Base-by-base conservation (phyloP, 2,329 filamentous ascomycete species). In the Paraphoma sp. region DNA sequence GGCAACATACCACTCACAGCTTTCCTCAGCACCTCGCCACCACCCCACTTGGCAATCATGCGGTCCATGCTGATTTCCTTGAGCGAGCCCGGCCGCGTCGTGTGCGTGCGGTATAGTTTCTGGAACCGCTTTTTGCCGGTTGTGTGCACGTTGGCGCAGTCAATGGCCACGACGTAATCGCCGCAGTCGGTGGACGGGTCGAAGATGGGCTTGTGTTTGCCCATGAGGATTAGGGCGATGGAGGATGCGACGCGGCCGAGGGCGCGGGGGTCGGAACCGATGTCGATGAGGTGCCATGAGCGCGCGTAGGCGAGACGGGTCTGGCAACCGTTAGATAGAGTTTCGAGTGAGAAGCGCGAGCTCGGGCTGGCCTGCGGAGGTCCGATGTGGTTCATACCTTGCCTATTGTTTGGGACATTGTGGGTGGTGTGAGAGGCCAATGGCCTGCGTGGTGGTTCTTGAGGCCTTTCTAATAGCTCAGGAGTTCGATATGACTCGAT, bases 131-230 rank as follows among this genome's bases (percentile, higher is more conserved):
- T 99, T 76, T 91, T 91, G 65, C 95, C 95, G 7, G 95, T 98
- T 1, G 88, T 89, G 81, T 93, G 88, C 48, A 99, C 83, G 46
- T 94, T 88, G 41, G 90, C 86, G 82, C 95, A 98, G 77, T 93
- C 89, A 38, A 92, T 92, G 49, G 95, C 93, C 1, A 99, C 94
- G 11, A 99, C 93, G 79, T 99, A 99, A 86, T 99, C 95, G 68
- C 95, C 95, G 84, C 95, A 98, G 84, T 99, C 95, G 59, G 93
- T 97, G 18, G 93, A 97, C 1, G 95, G 95, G 80, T 98, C 92
- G 82, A 88, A 99, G 78, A 95, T 97, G 18, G 95, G 95, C 82
- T 99, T 99, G 85, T 99, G 90, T 84, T 99, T 99, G 81, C 95
- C 95, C 93, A 98, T 97, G 50, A 97, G 87, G 58, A 92, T 84